Conservation (phyloP, 257 asterid genomes). For the Marsdenia floribunda region DNA sequence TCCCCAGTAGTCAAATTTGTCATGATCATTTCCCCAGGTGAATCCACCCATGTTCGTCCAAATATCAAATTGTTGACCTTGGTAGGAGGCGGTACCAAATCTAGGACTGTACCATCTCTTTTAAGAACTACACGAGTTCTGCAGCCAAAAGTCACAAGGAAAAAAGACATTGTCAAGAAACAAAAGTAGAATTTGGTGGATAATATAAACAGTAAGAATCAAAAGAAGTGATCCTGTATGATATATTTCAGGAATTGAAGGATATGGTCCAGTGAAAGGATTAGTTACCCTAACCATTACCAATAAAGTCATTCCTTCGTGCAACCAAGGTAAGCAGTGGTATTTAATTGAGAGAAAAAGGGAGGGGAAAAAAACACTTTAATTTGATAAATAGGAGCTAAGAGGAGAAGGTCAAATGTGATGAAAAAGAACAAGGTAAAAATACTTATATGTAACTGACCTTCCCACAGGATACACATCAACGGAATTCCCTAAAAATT, state of each 20-base stretch:
- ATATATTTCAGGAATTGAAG: background rate
- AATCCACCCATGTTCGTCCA: constrained; percentile 99
- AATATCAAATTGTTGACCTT: constrained; percentile 89
- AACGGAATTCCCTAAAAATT: constrained; percentile 84
- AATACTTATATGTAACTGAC: constrained; percentile 26
- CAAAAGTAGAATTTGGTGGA: background rate
- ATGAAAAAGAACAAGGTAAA: background rate
- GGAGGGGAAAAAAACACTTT: background rate
- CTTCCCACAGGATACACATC: constrained; percentile 99
- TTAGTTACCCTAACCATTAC: background rate
- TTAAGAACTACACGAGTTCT: constrained; percentile 89
- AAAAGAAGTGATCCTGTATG: no score
- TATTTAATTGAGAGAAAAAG: background rate
- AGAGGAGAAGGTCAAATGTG: background rate
- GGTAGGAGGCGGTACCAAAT: constrained; percentile 95
- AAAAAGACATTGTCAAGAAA: background rate
- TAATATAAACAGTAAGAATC: background rate
- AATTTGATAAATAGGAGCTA: background rate
- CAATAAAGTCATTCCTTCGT: background rate
- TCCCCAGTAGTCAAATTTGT: constrained; percentile 93
- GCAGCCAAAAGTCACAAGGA: constrained; percentile 21
- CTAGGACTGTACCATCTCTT: constrained; percentile 70
- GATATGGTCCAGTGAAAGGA: background rate
- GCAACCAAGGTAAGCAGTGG: background rate
- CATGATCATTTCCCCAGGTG: constrained; percentile 93